Evolutionary conservation across 2,329 filamentous ascomycete genomes (phyloP).

Genomic region (Colletotrichum australisinense): DNA sequence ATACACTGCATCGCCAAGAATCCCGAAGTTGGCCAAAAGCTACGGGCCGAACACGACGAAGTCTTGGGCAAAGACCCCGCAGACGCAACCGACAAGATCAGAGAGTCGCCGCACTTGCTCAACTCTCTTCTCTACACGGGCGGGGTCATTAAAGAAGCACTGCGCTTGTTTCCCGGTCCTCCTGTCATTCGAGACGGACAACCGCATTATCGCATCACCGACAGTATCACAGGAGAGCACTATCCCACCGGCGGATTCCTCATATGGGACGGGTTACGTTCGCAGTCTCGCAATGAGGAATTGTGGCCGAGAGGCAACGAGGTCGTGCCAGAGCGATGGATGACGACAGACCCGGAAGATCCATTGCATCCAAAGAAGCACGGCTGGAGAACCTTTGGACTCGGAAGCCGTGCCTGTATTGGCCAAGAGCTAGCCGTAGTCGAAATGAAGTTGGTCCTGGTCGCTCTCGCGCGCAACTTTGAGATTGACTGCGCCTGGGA

Average conservation of each 20-base stretch:
- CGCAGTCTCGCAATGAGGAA: constrained; percentile 42
- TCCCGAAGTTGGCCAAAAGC: constrained; percentile 38
- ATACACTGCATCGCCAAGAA: constrained; percentile 39
- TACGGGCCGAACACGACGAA: constrained; percentile 44
- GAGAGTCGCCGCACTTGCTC: constrained; percentile 56
- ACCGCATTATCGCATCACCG: constrained; percentile 46
- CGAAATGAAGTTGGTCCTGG: constrained; percentile 61
- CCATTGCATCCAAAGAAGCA: constrained; percentile 39
- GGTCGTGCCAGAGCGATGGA: constrained; percentile 58
- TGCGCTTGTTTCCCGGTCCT: constrained; percentile 62
- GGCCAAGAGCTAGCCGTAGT: constrained; percentile 66
- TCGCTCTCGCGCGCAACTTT: constrained; percentile 60
- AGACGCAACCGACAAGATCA: constrained; percentile 45
- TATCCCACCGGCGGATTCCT: constrained; percentile 50
- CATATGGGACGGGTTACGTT: constrained; percentile 18
- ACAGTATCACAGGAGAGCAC: constrained; percentile 46
- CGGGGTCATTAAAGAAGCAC: constrained; percentile 65
- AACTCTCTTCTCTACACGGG: constrained; percentile 62
- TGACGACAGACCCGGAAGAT: constrained; percentile 37
- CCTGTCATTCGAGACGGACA: constrained; percentile 50
- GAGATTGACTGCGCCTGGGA: constrained; percentile 60
- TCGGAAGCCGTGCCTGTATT: constrained; percentile 64
- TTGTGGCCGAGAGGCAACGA: constrained; percentile 50
- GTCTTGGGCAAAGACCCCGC: constrained; percentile 43
- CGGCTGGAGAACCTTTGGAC: constrained; percentile 64